Conservation (phyloP, 495 filamentous ascomycete species). For the Penicillium cinerascens region DNA sequence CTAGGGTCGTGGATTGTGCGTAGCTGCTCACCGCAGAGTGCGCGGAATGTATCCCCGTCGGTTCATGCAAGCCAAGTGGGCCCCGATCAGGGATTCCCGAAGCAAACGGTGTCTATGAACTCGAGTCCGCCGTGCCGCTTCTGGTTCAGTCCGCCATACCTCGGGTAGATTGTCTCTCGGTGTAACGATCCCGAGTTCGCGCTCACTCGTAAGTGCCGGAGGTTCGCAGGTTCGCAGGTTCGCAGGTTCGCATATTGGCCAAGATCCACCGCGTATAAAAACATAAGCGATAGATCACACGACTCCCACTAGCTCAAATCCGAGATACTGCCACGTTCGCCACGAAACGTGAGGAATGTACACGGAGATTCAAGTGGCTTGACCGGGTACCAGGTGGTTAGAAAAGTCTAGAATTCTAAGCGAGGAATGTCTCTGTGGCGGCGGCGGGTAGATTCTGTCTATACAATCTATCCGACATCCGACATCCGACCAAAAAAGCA, state of each 20-base stretch:
- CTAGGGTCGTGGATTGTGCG: background rate
- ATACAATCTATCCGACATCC: background rate
- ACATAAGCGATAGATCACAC: background rate
- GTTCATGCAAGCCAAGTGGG: background rate
- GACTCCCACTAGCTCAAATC: background rate
- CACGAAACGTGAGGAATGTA: background rate
- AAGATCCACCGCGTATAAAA: background rate
- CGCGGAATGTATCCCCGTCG: background rate
- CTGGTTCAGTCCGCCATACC: background rate
- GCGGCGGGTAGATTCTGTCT: background rate
- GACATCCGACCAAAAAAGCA: background rate
- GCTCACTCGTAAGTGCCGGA: no score
- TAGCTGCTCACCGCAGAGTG: background rate
- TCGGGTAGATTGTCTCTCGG: background rate
- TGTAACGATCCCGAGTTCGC: background rate
- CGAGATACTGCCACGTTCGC: background rate
- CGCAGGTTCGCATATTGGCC: background rate
- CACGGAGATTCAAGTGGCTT: background rate
- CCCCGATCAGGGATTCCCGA: background rate
- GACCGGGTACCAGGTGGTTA: background rate
- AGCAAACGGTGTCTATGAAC: background rate
- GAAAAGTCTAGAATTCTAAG: background rate
- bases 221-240: background rate
- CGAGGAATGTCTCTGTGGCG: background rate
- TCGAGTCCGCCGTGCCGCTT: background rate